These are phyloP conservation scores for Blastocystis sp. DNA, from an alignment of 352 stramenopile species.

Conservation along the genomic window DNA sequence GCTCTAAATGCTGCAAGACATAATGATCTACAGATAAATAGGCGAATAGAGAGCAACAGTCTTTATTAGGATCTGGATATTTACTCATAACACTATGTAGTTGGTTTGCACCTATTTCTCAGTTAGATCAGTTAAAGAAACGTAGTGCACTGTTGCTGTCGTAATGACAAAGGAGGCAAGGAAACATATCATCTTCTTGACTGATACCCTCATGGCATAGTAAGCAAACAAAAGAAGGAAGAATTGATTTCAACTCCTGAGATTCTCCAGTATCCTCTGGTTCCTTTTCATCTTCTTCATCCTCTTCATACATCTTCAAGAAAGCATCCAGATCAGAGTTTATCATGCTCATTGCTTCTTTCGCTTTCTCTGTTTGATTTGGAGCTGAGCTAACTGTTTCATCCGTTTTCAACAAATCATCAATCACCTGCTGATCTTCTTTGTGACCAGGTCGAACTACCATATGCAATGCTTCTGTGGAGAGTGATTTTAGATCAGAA, in stretches of 20 bases:
- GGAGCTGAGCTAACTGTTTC: too few species aligned
- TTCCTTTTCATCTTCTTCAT: not conserved
- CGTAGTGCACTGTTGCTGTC: not conserved
- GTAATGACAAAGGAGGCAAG: not conserved
- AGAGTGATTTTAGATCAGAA: not conserved
- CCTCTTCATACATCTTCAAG: not conserved
- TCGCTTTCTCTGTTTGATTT: not conserved
- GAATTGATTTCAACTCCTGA: not conserved
- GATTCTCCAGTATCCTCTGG: not conserved
- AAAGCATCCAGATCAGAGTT: not conserved
- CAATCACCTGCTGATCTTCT: not conserved
- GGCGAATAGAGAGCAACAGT: not conserved
- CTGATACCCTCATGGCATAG: not conserved
- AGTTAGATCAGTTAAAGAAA: not conserved
- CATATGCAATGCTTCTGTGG: not conserved
- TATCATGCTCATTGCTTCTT: not conserved
- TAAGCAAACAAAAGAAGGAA: not conserved
- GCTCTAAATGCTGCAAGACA: too few species aligned
- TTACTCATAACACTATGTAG: not conserved
- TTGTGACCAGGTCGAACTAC: not conserved
- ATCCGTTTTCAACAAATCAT: not conserved
- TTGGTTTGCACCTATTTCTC: not conserved
- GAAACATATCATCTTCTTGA: not conserved
- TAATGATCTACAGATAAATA: not conserved
- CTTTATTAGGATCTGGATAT: not conserved